phyloP scores from a whole-genome alignment of 495 filamentous ascomycete genomes.

The Amorphotheca resinae region DNA sequence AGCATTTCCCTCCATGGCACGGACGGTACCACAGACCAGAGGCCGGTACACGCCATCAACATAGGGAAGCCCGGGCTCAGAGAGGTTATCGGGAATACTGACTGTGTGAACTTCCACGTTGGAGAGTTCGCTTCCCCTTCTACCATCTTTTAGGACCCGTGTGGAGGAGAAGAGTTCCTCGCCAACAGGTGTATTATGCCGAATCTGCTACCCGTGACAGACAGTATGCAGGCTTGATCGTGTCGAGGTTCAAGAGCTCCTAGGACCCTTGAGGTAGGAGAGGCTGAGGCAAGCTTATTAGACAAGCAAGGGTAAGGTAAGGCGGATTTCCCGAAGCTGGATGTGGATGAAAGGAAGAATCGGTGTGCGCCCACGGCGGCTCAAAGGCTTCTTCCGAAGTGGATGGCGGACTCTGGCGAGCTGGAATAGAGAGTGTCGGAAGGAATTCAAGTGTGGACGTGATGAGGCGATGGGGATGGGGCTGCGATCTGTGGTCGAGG shows the following conservation, averaged over 20 bases:
- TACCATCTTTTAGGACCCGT: conserved; percentile 62
- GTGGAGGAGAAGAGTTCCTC: conserved; percentile 16
- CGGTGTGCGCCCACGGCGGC: conserved; percentile 4
- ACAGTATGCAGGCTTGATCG: conserved; percentile 7
- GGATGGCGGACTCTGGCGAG: conserved; percentile 1
- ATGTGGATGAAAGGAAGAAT: conserved; percentile 8
- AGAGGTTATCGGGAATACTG: conserved; percentile 35
- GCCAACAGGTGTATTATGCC: conserved; percentile 7
- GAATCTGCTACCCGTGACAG: conserved; percentile 1
- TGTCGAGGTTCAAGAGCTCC: conserved; percentile 6
- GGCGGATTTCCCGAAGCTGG: conserved; percentile 5
- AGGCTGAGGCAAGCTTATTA: conserved; percentile 14
- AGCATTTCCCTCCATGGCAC: not conserved
- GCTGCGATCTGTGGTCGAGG: conserved; percentile 4
- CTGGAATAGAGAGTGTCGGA: not conserved
- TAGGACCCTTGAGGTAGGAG: conserved; percentile 3
- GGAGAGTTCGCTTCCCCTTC: conserved; percentile 86
- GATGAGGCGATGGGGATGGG: conserved; percentile 1
- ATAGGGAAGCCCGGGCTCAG: not conserved
- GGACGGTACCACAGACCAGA: not conserved
- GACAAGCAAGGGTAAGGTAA: conserved; percentile 13
- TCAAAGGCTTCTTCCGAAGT: not conserved
- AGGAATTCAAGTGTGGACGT: conserved; percentile 1
- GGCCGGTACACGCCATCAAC: not conserved
- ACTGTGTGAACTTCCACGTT: conserved; percentile 99